Percentiles rank a stretch among this genome's conserved stretches.
These are phyloP conservation scores for Stephanocyclus meneghinianus DNA, from an alignment of 352 stramenopile species.

Conservation along the genomic window DNA sequence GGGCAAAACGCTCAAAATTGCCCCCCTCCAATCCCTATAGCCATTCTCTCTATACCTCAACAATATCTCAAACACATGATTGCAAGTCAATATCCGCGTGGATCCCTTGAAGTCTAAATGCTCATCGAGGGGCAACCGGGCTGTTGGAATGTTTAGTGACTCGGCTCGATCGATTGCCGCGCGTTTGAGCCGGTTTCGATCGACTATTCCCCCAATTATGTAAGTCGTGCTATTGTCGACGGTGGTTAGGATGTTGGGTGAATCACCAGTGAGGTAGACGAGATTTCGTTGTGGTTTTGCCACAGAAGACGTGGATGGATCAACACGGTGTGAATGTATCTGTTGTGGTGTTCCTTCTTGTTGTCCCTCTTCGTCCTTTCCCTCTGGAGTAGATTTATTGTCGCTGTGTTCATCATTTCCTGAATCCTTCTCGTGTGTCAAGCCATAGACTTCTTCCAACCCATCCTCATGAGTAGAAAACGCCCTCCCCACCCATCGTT, in stretches of 20 bases:
- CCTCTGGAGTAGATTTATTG: background rate
- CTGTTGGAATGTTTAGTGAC: constrained; percentile 87
- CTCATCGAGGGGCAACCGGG: constrained; percentile 89
- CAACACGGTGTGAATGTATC: background rate
- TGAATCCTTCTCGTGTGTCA: background rate
- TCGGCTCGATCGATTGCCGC: constrained; percentile 90
- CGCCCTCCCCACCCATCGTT: constrained; percentile 58
- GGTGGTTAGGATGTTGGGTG: constrained; percentile 87
- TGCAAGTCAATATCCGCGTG: constrained; percentile 78
- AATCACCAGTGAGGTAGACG: constrained; percentile 94
- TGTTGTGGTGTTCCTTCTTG: background rate
- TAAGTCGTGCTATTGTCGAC: constrained; percentile 90
- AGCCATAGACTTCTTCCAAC: constrained; percentile 54
- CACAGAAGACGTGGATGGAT: background rate
- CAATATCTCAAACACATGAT: constrained; percentile 86
- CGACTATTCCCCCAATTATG: constrained; percentile 96
- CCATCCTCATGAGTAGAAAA: constrained; percentile 52
- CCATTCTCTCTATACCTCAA: constrained; percentile 66
- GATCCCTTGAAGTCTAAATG: constrained; percentile 66
- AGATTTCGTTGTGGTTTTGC: constrained; percentile 83
- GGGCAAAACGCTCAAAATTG: constrained; percentile 63
- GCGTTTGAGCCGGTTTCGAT: constrained; percentile 94
- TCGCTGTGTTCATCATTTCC: background rate
- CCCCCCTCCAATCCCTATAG: constrained; percentile 66
- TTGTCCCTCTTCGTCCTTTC: constrained; percentile 1